Evolutionary conservation across 1,139 yeast genomes (phyloP).

Genomic region (Sugiyamaella japonica): DNA sequence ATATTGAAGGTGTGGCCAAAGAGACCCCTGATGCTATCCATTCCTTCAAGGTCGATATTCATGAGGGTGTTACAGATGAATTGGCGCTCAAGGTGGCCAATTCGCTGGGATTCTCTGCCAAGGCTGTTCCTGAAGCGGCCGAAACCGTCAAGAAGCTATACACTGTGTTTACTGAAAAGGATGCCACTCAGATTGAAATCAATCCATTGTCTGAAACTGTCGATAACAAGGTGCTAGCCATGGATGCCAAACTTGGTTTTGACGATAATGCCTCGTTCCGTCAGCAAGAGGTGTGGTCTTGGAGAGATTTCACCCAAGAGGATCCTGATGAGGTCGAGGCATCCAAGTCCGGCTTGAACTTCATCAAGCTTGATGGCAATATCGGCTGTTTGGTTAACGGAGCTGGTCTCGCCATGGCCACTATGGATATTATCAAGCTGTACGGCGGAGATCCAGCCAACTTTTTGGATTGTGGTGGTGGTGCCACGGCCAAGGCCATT

Average conservation of each 20-base stretch:
- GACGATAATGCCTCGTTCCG: slow-evolving; percentile 96
- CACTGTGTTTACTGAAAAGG: slow-evolving; percentile 84
- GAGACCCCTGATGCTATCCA: slow-evolving; percentile 90
- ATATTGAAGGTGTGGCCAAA: slow-evolving; percentile 97
- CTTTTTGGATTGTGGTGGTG: slow-evolving; percentile 99
- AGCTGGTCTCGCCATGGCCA: slow-evolving; percentile 99
- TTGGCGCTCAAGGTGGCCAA: slow-evolving; percentile 77
- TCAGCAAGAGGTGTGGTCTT: slow-evolving; percentile 88
- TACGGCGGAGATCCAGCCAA: slow-evolving; percentile 99
- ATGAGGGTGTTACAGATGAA: slow-evolving; percentile 75
- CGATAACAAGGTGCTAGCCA: slow-evolving; percentile 88
- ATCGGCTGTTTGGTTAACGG: slow-evolving; percentile 99
- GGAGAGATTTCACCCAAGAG: slow-evolving; percentile 98
- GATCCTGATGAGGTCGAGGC: slow-evolving; percentile 97
- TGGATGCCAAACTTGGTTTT: slow-evolving; percentile 98
- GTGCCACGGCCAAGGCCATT: slow-evolving; percentile 98
- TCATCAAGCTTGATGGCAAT: slow-evolving; percentile 96
- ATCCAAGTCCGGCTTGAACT: slow-evolving; percentile 84
- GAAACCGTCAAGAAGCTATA: slow-evolving; percentile 82
- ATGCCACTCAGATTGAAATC: slow-evolving; percentile 97
- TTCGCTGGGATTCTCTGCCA: slow-evolving; percentile 75
- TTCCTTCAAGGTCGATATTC: slow-evolving; percentile 77
- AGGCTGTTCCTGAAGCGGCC: slow-evolving; percentile 84
- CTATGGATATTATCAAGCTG: slow-evolving; percentile 98
- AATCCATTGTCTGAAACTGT: slow-evolving; percentile 95